Base-by-base conservation (phyloP, 2,329 filamentous ascomycete genomes). In the Diaporthe aspalathi region DNA sequence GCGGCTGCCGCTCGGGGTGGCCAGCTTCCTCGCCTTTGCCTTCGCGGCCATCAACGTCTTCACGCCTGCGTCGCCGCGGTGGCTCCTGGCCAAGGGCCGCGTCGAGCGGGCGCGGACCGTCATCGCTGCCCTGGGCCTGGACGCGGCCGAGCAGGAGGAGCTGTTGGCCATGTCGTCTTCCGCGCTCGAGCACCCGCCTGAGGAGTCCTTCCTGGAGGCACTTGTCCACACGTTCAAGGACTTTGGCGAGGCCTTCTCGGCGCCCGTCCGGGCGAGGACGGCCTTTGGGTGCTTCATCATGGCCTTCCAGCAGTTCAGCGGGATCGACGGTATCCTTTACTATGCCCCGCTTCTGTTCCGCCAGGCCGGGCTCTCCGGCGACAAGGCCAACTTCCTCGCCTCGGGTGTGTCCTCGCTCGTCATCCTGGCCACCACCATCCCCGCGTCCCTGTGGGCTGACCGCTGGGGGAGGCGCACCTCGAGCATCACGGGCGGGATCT, bases 281-380 rank as follows among this genome's bases (percentile, higher is more conserved):
- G 76, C 82, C 0, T 84, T 90, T 22, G 89, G 84, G 1, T 84
- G 87, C 8, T 90, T 90, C 70, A 78, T 91, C 27, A 84, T 91
- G 81, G 85, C 81, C 0, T 86, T 90, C 80, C 86, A 90, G 71
- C 89, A 91, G 60, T 81, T 91, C 14, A 85, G 82, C 22, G 89
- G 89, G 0, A 90, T 91, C 49, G 89, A 91, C 47, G 89, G 88
- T 0, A 84, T 91, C 0, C n/a, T 67, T 20, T 56, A 89, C 73
- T 91, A 92, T 70, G 88, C 89, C 0, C 89, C 90, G 0, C 81
- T 87, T 0, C 79, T 92, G 0, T 91, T 92, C 74, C 81, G 84
- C 24, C 87, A 90, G 70, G 88, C 90, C 0, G 90, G 90, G 0
- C 82, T 91, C 2, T 80, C 82, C 8, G 86, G 85, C 2, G 81